Conservation (phyloP, 495 filamentous ascomycete genomes). For the Penicillium pulvis region DNA sequence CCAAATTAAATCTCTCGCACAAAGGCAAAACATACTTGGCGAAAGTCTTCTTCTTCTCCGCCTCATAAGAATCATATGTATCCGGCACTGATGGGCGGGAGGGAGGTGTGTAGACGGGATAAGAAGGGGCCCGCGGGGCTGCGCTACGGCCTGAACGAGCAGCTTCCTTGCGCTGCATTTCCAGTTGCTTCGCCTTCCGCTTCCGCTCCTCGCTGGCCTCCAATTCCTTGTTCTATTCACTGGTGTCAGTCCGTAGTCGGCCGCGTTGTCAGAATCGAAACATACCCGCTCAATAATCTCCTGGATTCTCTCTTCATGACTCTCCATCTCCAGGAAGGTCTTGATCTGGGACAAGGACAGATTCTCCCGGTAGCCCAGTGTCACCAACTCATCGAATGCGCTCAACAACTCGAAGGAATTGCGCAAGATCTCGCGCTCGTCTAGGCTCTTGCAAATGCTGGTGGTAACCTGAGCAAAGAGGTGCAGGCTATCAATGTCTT, state of each 20-base stretch:
- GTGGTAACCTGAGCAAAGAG: conserved; percentile 96
- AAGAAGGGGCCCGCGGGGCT: conserved; percentile 71
- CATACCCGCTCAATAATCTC: conserved; percentile 91
- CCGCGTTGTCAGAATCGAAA: conserved; percentile 9
- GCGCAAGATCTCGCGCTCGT: conserved; percentile 89
- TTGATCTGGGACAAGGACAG: conserved; percentile 93
- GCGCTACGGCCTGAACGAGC: conserved; percentile 59
- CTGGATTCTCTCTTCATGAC: conserved; percentile 96
- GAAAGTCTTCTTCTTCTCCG: conserved; percentile 90
- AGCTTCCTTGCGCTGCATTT: conserved; percentile 96
- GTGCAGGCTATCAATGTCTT: conserved; percentile 97
- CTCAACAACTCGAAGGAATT: conserved; percentile 95
- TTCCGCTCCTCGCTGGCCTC: conserved; percentile 98
- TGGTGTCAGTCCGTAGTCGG: conserved; percentile 19
- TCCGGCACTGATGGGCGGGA: conserved; percentile 70
- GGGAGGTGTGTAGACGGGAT: conserved; percentile 87
- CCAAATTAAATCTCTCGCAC: background rate
- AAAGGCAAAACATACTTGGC: conserved; percentile 59
- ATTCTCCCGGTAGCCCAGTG: conserved; percentile 93
- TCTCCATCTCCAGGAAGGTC: conserved; percentile 99
- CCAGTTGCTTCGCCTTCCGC: conserved; percentile 94
- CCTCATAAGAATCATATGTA: conserved; percentile 90
- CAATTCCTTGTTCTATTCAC: conserved; percentile 86
- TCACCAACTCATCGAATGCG: conserved; percentile 96
- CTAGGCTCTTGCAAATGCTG: conserved; percentile 92